A percentile compares a stretch with the other conserved stretches of the same genome.
Conservation (phyloP, 1,284 basidiomycete genomes). For the Papiliotrema flavescens region DNA sequence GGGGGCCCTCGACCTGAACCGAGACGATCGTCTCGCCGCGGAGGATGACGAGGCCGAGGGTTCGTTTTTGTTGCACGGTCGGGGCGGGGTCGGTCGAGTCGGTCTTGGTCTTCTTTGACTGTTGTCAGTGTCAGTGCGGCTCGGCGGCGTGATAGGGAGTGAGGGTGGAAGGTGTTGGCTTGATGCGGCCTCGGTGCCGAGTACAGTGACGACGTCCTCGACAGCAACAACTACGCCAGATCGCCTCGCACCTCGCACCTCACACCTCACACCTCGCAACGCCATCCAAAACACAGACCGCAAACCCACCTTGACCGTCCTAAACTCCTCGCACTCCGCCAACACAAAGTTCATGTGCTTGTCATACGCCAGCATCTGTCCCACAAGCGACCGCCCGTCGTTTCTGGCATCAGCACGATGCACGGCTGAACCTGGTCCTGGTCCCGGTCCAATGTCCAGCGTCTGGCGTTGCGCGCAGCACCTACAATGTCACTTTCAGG, state of each 20-base stretch:
- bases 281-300: too few species aligned
- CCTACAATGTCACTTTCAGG: slow-evolving; percentile 84
- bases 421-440: background rate
- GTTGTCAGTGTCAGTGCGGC: too few species aligned
- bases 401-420: slow-evolving; percentile 52
- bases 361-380: slow-evolving; percentile 99
- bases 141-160: too few species aligned
- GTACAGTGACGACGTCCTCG: too few species aligned
- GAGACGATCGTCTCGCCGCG: slow-evolving; percentile 96
- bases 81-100: slow-evolving; percentile 59
- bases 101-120: slow-evolving; percentile 43
- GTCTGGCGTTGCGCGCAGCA: background rate
- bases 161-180: too few species aligned
- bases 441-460: background rate
- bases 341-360: slow-evolving; percentile 99
- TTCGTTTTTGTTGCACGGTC: slow-evolving; percentile 92
- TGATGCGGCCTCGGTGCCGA: too few species aligned
- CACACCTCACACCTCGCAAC: too few species aligned
- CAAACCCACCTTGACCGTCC: slow-evolving; percentile 63
- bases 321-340: slow-evolving; percentile 94
- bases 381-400: slow-evolving; percentile 91
- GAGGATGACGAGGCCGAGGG: slow-evolving; percentile 90
- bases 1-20: slow-evolving; percentile 91
- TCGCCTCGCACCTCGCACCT: too few species aligned
- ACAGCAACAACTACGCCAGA: too few species aligned